Evolutionary conservation across 495 filamentous ascomycete species (phyloP).

Genomic region (Massariosphaeria phaeospora): DNA sequence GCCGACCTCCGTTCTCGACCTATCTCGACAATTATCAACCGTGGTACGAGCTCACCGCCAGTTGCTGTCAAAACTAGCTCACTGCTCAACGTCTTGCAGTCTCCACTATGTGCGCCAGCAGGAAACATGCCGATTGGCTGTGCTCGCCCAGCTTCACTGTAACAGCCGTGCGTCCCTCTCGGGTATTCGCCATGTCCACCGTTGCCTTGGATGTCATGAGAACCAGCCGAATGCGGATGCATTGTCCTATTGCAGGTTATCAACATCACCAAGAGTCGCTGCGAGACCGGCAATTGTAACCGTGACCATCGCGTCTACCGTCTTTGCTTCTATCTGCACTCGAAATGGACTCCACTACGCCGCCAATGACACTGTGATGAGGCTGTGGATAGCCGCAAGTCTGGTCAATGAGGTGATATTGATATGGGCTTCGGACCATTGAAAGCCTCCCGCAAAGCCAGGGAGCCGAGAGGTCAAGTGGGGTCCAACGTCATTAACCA

Average conservation of each 20-base stretch:
- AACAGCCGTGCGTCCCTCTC: neutral
- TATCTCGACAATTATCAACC: no score
- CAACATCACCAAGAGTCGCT: neutral
- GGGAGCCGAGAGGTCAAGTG: neutral
- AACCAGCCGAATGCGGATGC: neutral
- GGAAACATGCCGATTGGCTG: conserved; percentile 13
- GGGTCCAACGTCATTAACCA: neutral
- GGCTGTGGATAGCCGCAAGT: no score
- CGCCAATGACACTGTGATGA: neutral
- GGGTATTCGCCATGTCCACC: neutral
- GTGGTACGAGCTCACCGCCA: neutral
- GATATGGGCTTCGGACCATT: neutral
- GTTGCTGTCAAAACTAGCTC: neutral
- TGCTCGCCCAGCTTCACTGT: neutral
- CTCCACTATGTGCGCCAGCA: neutral
- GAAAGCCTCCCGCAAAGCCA: neutral
- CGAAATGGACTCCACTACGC: no score
- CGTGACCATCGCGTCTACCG: no score
- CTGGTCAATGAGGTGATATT: neutral
- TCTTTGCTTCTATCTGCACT: no score
- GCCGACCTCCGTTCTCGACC: no score
- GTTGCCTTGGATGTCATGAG: neutral
- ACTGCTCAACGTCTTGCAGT: neutral
- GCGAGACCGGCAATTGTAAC: neutral
- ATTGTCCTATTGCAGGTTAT: neutral